Conservation (phyloP, 108 stramenopile genomes). For the Skeletonema costatum region DNA sequence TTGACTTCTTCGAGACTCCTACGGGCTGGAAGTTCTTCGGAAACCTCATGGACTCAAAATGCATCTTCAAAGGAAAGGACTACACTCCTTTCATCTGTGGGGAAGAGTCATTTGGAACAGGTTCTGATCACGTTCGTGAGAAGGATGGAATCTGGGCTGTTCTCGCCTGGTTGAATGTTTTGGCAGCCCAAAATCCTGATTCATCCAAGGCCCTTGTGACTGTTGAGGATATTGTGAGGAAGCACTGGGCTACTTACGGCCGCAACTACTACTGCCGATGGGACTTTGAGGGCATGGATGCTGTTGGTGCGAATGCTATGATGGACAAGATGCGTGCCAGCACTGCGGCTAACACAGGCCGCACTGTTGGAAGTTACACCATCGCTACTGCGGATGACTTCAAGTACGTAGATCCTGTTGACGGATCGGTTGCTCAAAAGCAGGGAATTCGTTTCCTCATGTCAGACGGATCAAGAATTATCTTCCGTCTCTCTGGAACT, state of each 20-base stretch:
- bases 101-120: conserved; percentile 99
- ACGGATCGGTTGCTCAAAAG: conserved; percentile 88
- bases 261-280: conserved; percentile 99
- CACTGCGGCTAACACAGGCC: conserved; percentile 67
- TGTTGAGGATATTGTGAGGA: conserved; percentile 94
- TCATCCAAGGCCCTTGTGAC: conserved; percentile 83
- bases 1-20: conserved; percentile 96
- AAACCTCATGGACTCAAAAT: conserved; percentile 99
- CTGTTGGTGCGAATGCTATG: conserved; percentile 83
- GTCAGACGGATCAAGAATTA: conserved; percentile 93
- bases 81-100: conserved; percentile 99
- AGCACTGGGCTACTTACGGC: conserved; percentile 97
- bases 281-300: conserved; percentile 98
- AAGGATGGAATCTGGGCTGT: conserved; percentile 99
- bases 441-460: conserved; percentile 97
- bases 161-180: conserved; percentile 96
- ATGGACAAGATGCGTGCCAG: conserved; percentile 94
- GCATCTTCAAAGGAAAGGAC: conserved; percentile 84
- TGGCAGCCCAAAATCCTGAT: conserved; percentile 88
- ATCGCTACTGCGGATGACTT: conserved; percentile 96
- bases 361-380: conserved; percentile 77
- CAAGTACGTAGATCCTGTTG: conserved; percentile 96
- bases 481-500: conserved; percentile 99
- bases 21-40: conserved; percentile 99
- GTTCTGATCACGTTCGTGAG: conserved; percentile 98